Evolutionary conservation across 768 basidiomycete species (phyloP).

Genomic region (Termitomyces sp.): DNA sequence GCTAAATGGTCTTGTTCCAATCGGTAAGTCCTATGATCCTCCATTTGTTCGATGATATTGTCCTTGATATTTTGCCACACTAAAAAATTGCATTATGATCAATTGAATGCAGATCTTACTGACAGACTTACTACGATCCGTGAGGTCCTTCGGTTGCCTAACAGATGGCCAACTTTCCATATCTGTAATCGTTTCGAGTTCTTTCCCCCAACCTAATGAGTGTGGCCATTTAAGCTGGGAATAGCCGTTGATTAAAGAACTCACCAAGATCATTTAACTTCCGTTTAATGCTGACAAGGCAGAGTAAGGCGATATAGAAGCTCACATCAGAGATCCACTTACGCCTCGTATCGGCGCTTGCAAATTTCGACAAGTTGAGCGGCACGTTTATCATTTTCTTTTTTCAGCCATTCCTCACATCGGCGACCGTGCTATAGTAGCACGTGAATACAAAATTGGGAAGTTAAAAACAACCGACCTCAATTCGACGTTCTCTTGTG

Average conservation of each 20-base stretch:
- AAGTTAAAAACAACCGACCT: background rate
- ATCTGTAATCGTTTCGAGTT: background rate
- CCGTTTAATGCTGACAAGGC: no score
- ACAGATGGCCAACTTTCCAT: background rate
- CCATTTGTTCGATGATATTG: background rate
- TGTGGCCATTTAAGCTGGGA: background rate
- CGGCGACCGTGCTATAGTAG: background rate
- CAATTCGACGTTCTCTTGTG: background rate
- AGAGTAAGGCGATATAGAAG: background rate
- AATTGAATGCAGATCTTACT: no score
- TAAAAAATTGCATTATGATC: background rate
- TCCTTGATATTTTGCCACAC: slow-evolving; percentile 1
- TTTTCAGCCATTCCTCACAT: background rate
- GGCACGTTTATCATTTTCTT: background rate
- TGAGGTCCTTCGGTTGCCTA: background rate
- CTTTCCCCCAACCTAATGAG: background rate
- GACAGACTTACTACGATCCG: slow-evolving; percentile 3
- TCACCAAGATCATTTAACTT: background rate
- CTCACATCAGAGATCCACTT: background rate
- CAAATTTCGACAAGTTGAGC: background rate
- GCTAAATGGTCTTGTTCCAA: no score
- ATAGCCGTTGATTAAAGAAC: background rate
- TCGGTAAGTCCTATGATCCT: background rate
- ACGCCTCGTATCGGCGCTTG: no score
- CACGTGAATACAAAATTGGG: background rate